These are phyloP conservation scores for Metarhizium humberi DNA, from an alignment of 2,329 filamentous ascomycete species.

Conservation along the genomic window DNA sequence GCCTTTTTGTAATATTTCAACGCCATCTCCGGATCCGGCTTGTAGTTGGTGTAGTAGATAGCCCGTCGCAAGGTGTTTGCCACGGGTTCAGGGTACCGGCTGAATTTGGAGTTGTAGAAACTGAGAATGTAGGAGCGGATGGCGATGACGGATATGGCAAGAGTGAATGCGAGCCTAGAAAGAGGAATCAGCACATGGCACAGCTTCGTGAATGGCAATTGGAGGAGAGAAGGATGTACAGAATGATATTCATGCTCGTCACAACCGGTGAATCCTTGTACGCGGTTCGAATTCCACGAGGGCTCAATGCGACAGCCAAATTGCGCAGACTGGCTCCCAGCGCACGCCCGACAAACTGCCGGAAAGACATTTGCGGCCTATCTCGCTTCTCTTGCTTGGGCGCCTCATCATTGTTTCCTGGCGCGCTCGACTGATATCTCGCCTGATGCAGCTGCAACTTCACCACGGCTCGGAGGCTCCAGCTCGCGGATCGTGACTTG, in stretches of 20 bases:
- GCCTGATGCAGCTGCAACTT: constrained; percentile 17
- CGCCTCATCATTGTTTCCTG: constrained; percentile 5
- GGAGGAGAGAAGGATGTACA: constrained; percentile 16
- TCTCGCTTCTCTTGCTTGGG: constrained; percentile 12
- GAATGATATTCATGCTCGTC: constrained; percentile 19
- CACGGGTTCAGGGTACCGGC: constrained; percentile 56
- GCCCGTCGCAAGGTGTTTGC: constrained; percentile 74
- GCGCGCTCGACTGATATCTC: constrained; percentile 18
- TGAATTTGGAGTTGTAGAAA: constrained; percentile 47
- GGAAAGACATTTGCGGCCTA: constrained; percentile 22
- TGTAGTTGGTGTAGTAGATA: constrained; percentile 75
- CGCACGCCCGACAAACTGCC: constrained; percentile 18
- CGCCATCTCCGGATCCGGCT: constrained; percentile 65
- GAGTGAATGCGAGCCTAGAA: constrained; percentile 19
- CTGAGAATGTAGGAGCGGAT: constrained; percentile 40
- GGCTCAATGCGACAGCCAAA: constrained; percentile 22
- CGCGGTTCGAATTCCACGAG: constrained; percentile 23
- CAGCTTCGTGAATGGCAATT: background rate
- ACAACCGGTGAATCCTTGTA: constrained; percentile 23
- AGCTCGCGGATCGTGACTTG: constrained; percentile 16
- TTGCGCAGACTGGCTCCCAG: constrained; percentile 25
- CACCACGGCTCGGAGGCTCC: constrained; percentile 21
- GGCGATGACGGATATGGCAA: constrained; percentile 20
- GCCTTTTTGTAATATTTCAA: constrained; percentile 78
- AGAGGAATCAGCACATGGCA: background rate